Conservation (phyloP, 2,329 filamentous ascomycete species). For the Penicillium sp. region DNA sequence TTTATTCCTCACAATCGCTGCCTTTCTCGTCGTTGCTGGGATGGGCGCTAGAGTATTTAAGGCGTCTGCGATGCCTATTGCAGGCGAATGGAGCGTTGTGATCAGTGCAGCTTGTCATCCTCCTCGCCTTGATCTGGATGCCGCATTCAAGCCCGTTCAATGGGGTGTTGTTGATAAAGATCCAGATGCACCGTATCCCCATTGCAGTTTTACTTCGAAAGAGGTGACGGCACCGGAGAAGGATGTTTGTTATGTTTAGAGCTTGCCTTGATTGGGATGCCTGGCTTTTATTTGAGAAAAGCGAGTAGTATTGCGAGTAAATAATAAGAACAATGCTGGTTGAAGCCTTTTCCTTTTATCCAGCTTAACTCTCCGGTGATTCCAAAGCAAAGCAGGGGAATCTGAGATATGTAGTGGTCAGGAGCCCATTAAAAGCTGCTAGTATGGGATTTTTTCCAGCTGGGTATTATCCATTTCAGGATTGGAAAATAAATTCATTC, state of each 20-base stretch:
- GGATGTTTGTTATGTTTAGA: neutral
- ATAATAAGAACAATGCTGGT: too few relatives aligned
- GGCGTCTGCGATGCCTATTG: neutral
- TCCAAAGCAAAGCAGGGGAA: too few relatives aligned
- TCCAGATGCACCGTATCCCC: neutral
- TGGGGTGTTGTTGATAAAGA: neutral
- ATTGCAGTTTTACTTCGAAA: neutral
- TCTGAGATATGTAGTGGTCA: too few relatives aligned
- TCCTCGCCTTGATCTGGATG: neutral
- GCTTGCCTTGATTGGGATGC: too few relatives aligned
- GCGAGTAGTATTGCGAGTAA: too few relatives aligned
- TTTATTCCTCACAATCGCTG: neutral
- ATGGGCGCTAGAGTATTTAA: neutral
- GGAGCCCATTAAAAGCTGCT: too few relatives aligned
- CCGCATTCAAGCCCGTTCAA: neutral
- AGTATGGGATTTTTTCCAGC: too few relatives aligned
- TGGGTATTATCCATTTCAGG: too few relatives aligned
- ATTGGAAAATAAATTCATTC: too few relatives aligned
- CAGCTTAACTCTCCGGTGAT: too few relatives aligned
- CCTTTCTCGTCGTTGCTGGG: neutral
- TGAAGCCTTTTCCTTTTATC: too few relatives aligned
- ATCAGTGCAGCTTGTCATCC: neutral
- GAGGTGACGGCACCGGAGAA: neutral
- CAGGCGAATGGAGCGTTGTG: neutral
- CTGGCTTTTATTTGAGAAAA: too few relatives aligned